Base-by-base conservation (phyloP, 23 red algal species). In the Chondrus crispus region DNA sequence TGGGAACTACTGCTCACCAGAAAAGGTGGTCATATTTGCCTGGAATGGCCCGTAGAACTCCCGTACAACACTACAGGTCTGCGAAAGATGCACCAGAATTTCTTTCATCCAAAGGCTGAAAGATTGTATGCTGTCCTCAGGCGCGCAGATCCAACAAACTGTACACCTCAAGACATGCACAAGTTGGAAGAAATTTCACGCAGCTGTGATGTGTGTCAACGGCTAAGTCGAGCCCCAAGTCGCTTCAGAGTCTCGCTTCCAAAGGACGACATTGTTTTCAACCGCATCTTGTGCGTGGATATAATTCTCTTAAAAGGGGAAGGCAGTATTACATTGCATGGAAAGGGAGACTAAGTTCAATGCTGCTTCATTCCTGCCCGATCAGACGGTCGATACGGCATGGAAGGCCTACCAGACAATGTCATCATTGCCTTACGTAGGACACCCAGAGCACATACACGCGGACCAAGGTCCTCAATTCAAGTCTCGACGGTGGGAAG, bases 201-300 rank as follows among this genome's bases (percentile, higher is more conserved):
- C 5, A 24, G 28, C 26, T 85, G 52, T 68, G 81, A 85, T 4
- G 50, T 85, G 2, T 85, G 81, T 68, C 81, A 85, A 68, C 49
- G 81, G 11, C 22, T 85, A 26, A 29, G 38, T 44, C 33, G 64
- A 32, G 50, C 24, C 24, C 2, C 79, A 12, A 39, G 79, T 1
- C 51, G 79, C 24, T 66, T 84, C 79, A 10, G 1, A 39, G 79
- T 85, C 33, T 13, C 18, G 13, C n/a, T 85, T 38, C 81, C 81
- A 24, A 68, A 85, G 14, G 81, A 85, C 13, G 81, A 85, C 1
- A 30, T 44, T 9, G 81, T 50, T 12, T 88, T 52, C 30, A 88
- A 88, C 20, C 41, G 63, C 36, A 30, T 42, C 13, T 24, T 88
- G 14, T 29, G 30, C 41, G 35, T 44, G 14, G 84, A 88, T 42